Conservation (phyloP, 2,329 filamentous ascomycete genomes). For the Phialophora macrospora region DNA sequence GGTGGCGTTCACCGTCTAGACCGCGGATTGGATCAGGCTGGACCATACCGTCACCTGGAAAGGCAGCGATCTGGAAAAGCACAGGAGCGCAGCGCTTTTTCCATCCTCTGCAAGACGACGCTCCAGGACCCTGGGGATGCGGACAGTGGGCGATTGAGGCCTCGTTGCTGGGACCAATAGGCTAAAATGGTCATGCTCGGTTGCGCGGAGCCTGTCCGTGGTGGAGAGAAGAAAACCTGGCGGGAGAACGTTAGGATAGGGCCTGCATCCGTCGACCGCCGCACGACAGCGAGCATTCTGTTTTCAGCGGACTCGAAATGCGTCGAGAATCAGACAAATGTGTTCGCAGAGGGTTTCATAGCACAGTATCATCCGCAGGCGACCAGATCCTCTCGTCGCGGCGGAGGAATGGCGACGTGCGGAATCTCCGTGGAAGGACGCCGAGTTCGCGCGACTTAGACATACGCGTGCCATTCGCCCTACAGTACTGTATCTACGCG, state of each 20-base stretch:
- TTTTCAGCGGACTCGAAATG: neutral
- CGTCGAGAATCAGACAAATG: too few relatives aligned
- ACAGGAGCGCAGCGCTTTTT: neutral
- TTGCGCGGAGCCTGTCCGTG: slow-evolving; percentile 1
- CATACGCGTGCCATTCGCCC: neutral
- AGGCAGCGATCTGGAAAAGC: neutral
- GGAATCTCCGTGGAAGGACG: neutral
- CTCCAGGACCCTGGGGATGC: neutral
- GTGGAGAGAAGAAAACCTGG: neutral
- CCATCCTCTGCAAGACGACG: neutral
- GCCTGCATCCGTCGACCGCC: neutral
- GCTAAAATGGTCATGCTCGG: slow-evolving; percentile 3
- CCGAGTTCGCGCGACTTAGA: neutral
- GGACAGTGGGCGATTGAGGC: neutral
- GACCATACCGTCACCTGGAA: neutral
- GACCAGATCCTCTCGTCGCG: too few relatives aligned
- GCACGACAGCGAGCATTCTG: too few relatives aligned
- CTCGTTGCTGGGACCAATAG: neutral
- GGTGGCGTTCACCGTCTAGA: neutral
- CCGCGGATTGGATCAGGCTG: neutral
- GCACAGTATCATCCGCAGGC: neutral
- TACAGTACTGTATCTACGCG: too few relatives aligned
- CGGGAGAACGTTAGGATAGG: neutral
- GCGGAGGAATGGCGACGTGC: neutral
- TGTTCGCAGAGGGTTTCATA: neutral